Evolutionary conservation across 2,329 filamentous ascomycete species (phyloP).

Genomic region (Neophaeococcomyces aloes): DNA sequence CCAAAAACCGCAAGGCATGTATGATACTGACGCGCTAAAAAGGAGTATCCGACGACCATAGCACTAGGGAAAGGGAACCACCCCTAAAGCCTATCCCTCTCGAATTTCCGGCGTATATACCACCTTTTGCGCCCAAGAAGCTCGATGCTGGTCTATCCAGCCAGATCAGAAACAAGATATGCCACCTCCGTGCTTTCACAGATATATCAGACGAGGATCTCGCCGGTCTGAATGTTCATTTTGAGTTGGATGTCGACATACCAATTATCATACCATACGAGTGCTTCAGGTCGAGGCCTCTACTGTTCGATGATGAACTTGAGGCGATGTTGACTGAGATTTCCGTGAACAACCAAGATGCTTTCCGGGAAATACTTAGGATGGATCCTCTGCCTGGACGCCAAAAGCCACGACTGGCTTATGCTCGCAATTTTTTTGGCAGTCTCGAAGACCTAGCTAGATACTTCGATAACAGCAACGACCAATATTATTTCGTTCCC

Average conservation of each 20-base stretch:
- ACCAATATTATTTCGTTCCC: slow-evolving; percentile 42
- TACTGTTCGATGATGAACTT: slow-evolving; percentile 26
- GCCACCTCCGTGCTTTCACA: slow-evolving; percentile 31
- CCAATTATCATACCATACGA: slow-evolving; percentile 29
- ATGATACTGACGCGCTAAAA: not conserved
- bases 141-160: slow-evolving; percentile 29
- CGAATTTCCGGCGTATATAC: slow-evolving; percentile 41
- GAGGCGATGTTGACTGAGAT: slow-evolving; percentile 35
- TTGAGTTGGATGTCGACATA: slow-evolving; percentile 29
- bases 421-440: slow-evolving; percentile 51
- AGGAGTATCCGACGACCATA: slow-evolving; percentile 9
- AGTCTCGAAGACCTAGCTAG: slow-evolving; percentile 49
- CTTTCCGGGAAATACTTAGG: slow-evolving; percentile 46
- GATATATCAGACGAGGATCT: slow-evolving; percentile 32
- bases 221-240: slow-evolving; percentile 31
- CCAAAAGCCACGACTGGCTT: slow-evolving; percentile 41
- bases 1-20: too few species aligned
- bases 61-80: slow-evolving; percentile 36
- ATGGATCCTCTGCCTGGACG: slow-evolving; percentile 35
- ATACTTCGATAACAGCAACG: slow-evolving; percentile 52
- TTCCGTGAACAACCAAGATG: slow-evolving; percentile 45
- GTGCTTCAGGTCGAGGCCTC: slow-evolving; percentile 27
- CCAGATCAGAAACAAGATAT: slow-evolving; percentile 35
- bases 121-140: slow-evolving; percentile 27
- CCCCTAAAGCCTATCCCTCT: slow-evolving; percentile 41